Evolutionary conservation across 352 stramenopile genomes (phyloP).

Genomic region (Globisporangium cederbergense): DNA sequence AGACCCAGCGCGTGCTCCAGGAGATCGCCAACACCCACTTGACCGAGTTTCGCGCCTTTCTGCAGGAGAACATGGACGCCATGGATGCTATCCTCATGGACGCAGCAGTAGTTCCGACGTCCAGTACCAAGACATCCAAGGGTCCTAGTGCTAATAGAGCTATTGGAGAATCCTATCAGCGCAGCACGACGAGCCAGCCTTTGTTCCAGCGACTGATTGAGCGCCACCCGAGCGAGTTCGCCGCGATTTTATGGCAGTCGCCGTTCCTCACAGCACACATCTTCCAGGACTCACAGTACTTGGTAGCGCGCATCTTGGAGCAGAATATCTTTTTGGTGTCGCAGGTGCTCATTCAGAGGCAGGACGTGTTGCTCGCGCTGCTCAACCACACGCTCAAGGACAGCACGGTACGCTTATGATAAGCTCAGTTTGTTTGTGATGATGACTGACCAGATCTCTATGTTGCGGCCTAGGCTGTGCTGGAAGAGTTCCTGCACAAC

Average conservation of each 20-base stretch:
- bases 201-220: conserved; percentile 68
- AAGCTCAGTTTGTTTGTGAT: too few species aligned
- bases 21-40: conserved; percentile 29
- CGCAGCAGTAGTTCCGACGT: background rate
- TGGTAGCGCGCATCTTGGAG: conserved; percentile 66
- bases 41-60: conserved; percentile 38
- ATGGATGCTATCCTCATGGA: conserved; percentile 49
- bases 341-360: conserved; percentile 45
- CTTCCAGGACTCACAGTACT: conserved; percentile 61
- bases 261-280: conserved; percentile 62
- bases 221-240: conserved; percentile 46
- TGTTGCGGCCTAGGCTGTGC: conserved; percentile 27
- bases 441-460: background rate
- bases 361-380: conserved; percentile 49
- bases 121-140: background rate
- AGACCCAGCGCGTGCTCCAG: conserved; percentile 27
- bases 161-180: background rate
- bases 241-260: conserved; percentile 51
- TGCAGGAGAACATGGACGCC: conserved; percentile 39
- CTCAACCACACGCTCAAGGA: conserved; percentile 63
- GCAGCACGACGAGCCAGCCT: conserved; percentile 7
- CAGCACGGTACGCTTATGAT: conserved; percentile 32
- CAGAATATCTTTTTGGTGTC: conserved; percentile 72
- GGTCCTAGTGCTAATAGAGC: too few species aligned
- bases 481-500: conserved; percentile 70